Conservation (phyloP, 1,284 basidiomycete species). For the Puccinia polysora region DNA sequence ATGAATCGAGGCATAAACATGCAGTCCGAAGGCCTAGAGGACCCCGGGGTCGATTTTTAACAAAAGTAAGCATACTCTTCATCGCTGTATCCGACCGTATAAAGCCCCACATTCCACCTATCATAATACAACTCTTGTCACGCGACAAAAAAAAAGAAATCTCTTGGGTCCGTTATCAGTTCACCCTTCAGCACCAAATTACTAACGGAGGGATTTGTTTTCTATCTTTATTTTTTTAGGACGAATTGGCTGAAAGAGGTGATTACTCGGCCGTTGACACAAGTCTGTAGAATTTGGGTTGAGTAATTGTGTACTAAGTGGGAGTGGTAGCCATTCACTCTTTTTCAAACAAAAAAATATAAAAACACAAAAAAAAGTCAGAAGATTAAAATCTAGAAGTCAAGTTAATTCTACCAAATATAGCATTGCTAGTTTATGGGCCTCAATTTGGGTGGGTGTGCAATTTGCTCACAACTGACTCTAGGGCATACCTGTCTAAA, state of each 20-base stretch:
- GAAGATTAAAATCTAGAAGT: too few relatives aligned
- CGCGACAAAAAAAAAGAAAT: background rate
- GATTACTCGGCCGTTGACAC: background rate
- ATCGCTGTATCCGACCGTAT: background rate
- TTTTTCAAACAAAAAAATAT: too few relatives aligned
- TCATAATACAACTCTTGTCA: background rate
- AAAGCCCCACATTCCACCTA: background rate
- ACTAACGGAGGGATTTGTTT: background rate
- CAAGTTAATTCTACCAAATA: too few relatives aligned
- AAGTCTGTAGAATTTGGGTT: too few relatives aligned
- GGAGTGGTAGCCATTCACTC: too few relatives aligned
- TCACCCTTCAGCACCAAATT: background rate
- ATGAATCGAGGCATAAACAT: conserved; percentile 94
- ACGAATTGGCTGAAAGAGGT: background rate
- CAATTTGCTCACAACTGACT: too few relatives aligned
- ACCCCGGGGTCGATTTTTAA: conserved; percentile 92
- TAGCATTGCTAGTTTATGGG: too few relatives aligned
- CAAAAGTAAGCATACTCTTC: conserved; percentile 51
- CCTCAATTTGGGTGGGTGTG: too few relatives aligned
- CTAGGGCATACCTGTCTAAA: too few relatives aligned
- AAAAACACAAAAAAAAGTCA: too few relatives aligned
- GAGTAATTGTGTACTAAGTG: too few relatives aligned
- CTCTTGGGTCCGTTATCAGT: background rate
- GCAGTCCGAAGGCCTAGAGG: conserved; percentile 94
- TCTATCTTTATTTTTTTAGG: background rate